Base-by-base conservation (phyloP, 345 rosid species). In the Gynandropsis gynandra region DNA sequence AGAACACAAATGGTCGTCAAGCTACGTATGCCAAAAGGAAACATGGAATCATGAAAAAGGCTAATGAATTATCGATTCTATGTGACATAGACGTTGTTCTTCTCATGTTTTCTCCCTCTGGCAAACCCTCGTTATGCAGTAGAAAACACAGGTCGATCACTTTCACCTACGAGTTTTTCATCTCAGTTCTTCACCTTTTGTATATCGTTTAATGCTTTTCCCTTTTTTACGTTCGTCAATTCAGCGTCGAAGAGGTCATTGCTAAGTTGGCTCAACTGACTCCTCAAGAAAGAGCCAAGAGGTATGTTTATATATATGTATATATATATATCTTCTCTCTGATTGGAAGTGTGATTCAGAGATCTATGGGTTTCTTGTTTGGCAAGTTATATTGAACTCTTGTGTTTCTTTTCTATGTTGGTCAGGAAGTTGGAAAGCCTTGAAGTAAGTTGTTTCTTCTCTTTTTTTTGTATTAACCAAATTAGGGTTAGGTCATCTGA, bases 341-440 rank as follows among this genome's bases (percentile, higher is more conserved):
- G 4, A 37, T 8, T 24, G 29, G 5, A 37, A 1, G 11, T 13
- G 3, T 2, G 41, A 37, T 37, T 37, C 11, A 2, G 41, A 10
- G 11, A 13, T 13, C 15, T 10, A 2, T 37, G 3, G 3, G 41
- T 10, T 37, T 37, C 15, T 37, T 37, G 15, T 37, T 37, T 37
- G 41, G 15, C 15, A 37, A 37, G n/a, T 10, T 37, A 24, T 24
- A 24, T 24, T 5, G 4, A 42, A 1, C n/a, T 42, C 16, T 34
- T 61, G 13, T 13, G 7, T 55, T 47, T 65, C 51, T 54, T 54
- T 54, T 40, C 37, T 61, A 47, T 16, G 59, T 75, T 69, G 49
- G 58, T 52, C 97, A 88, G 90, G 86, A 89, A 75, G 71, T 16
- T 86, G 76, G 94, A 89, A 64, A 80, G 82, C 65, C 94, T 89